Evolutionary conservation across 495 filamentous ascomycete genomes (phyloP), one percentile per base, ranked within the genome.

Genomic region (Pyronema omphalodes): DNA sequence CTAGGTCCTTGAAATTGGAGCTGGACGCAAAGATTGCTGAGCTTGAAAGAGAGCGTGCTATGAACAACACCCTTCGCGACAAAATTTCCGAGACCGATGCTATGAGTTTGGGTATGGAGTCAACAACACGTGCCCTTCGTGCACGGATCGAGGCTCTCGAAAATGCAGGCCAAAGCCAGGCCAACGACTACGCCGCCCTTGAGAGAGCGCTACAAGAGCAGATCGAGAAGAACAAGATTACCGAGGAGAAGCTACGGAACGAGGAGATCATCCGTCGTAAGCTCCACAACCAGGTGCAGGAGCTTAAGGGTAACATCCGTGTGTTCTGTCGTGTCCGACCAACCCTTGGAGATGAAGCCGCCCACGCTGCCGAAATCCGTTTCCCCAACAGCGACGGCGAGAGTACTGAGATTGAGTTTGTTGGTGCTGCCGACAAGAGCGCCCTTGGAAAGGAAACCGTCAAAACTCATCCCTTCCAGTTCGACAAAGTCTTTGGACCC

Each of bases 271-370:
- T 94, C 18, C 77, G 91, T 29, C 79, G 93, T 37, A 88, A 91
- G 60, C 77, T 99, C 8, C 93, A 95, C 71, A 95, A 96, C 65
- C 88, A 94, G 66, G 88, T 96, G 37, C 88, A 96, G 65, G 93
- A 99, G 59, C 75, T 99, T n/a, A 94, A 94, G 67, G 91, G 91
- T 53, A 99, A 99, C 60, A 99, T 99, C 59, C 84, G 91, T 8
- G 91, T 99, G 39, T 96, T 96, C 75, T 95, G 88, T 66, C 80
- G 91, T 61, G 88, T 95, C 34, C 84, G 93, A n/a, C 91, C 93
- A 2, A 72, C 83, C 0, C 71, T 91, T 3, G 65, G 67, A 50
- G 55, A 58, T 7, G 62, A 66, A 58, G 62, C 51, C 0, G 77
- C 82, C 2, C 73, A 74, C 18, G 76, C 81, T 33, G 76, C 81